Evolutionary conservation across 139 green algal species (phyloP).

Genomic region (Ettlia oleoabundans): DNA sequence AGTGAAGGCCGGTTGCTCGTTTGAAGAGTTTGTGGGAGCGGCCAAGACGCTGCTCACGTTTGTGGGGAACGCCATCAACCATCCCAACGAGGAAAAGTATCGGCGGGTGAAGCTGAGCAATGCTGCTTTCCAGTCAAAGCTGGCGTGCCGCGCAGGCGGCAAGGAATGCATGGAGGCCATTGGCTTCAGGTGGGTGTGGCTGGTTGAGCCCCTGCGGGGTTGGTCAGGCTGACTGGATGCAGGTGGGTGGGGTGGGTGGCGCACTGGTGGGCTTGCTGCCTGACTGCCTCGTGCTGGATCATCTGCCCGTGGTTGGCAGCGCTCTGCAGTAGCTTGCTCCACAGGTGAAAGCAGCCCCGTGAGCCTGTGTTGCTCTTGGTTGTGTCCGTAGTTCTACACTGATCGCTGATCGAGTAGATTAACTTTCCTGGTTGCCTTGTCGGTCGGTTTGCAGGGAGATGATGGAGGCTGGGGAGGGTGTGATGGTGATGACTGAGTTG

Average conservation of each 20-base stretch:
- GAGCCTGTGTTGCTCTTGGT: too few relatives aligned
- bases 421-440: too few relatives aligned
- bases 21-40: constrained; percentile 45
- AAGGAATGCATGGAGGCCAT: constrained; percentile 43
- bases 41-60: constrained; percentile 33
- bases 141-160: constrained; percentile 38
- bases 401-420: too few relatives aligned
- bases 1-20: constrained; percentile 25
- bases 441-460: constrained; percentile 3
- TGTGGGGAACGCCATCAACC: constrained; percentile 44
- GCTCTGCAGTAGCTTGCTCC: background rate
- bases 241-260: background rate
- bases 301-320: too few relatives aligned
- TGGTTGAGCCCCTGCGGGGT: background rate
- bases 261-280: too few relatives aligned
- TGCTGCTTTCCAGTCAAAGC: constrained; percentile 5
- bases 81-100: constrained; percentile 47
- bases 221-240: background rate
- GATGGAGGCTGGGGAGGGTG: constrained; percentile 33
- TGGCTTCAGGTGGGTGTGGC: constrained; percentile 32
- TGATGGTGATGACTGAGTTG: constrained; percentile 21
- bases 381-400: too few relatives aligned
- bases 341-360: too few relatives aligned
- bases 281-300: too few relatives aligned
- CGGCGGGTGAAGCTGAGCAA: constrained; percentile 38